Percentiles rank a stretch among this genome's conserved stretches.
phyloP scores from a whole-genome alignment of 2,329 filamentous ascomycete species.

The Ophiostoma sp. region DNA sequence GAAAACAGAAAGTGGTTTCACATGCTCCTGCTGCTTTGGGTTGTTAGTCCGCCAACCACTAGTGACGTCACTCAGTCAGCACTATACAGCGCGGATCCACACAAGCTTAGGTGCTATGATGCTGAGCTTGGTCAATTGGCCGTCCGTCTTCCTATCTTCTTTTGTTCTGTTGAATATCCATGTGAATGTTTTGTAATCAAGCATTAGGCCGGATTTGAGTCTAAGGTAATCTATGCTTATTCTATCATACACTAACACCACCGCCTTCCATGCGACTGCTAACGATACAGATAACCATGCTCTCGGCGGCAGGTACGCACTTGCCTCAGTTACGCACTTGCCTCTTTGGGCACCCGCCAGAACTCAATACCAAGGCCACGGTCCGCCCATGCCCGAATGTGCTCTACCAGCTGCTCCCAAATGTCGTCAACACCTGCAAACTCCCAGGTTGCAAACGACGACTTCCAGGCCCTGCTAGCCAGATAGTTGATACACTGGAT shows the following conservation, averaged over 20 bases:
- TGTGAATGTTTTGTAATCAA: no score
- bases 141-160: no score
- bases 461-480: not conserved
- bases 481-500: not conserved
- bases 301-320: not conserved
- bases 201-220: no score
- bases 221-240: no score
- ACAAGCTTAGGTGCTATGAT: not conserved
- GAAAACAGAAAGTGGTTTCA: not conserved
- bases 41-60: not conserved
- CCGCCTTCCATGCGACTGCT: not conserved
- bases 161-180: no score
- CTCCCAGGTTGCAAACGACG: not conserved
- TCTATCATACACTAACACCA: not conserved
- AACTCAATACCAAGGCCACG: constrained; percentile 31
- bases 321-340: not conserved
- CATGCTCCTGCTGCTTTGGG: not conserved
- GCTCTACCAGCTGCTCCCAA: not conserved
- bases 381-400: constrained; percentile 5
- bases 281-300: constrained; percentile 1
- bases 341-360: constrained; percentile 29
- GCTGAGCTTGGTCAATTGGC: not conserved
- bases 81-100: not conserved
- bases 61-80: constrained; percentile 9
- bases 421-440: not conserved